Evolutionary conservation across 169 alveolate genomes (phyloP).

Genomic region (Plasmodium fragile): DNA sequence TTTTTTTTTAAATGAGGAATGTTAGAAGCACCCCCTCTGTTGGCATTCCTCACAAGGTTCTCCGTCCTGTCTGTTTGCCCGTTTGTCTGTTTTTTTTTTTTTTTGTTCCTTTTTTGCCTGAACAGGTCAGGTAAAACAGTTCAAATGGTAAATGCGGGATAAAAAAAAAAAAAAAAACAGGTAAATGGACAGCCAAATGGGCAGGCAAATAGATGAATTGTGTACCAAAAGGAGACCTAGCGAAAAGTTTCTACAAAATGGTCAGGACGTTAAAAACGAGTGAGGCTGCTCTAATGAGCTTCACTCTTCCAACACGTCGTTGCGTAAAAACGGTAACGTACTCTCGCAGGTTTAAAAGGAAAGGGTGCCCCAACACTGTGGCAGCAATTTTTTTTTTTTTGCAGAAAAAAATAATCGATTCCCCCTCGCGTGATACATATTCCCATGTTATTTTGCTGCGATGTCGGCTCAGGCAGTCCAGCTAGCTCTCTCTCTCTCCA

Average conservation of each 20-base stretch:
- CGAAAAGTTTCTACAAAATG: background rate
- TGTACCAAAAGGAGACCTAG: background rate
- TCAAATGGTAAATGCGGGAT: background rate
- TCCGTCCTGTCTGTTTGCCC: background rate
- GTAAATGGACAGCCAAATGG: background rate
- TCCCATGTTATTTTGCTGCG: background rate
- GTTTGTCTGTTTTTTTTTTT: background rate
- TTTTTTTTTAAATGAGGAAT: background rate
- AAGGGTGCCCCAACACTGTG: background rate
- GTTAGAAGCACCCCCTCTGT: background rate
- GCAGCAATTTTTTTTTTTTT: background rate
- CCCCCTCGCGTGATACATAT: background rate
- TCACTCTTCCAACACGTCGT: background rate
- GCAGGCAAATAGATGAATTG: background rate
- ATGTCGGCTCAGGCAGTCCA: background rate
- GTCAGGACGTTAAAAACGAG: background rate
- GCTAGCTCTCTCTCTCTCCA: background rate
- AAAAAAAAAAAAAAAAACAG: background rate
- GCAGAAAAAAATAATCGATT: background rate
- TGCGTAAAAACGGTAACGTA: background rate
- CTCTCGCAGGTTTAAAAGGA: background rate
- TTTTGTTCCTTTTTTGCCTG: background rate
- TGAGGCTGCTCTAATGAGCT: background rate
- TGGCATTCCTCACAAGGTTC: background rate
- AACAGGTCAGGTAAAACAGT: background rate